Percentiles rank a stretch among this genome's conserved stretches.
phyloP scores from a whole-genome alignment of 202 grass and related monocot genomes.

The Schoenoplectus triqueter region DNA sequence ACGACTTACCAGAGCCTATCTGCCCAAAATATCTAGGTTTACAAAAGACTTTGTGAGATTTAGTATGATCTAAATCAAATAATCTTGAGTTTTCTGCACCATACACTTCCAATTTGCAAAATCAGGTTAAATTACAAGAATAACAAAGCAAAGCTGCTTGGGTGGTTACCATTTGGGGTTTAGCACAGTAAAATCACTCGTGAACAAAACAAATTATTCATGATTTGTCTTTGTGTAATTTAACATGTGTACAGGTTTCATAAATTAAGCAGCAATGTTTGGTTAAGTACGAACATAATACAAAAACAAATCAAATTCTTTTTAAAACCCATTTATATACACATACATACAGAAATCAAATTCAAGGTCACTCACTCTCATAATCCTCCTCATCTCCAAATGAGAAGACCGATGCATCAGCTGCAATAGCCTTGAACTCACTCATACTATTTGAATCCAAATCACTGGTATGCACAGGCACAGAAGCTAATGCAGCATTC shows the following conservation, averaged over 20 bases:
- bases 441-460: constrained; percentile 68
- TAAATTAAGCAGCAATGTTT: constrained; percentile 3
- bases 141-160: neutral
- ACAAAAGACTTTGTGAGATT: neutral
- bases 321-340: constrained; percentile 12
- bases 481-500: constrained; percentile 34
- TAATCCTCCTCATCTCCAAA: constrained; percentile 98
- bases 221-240: constrained; percentile 32
- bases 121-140: neutral
- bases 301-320: constrained; percentile 31
- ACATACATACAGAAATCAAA: constrained; percentile 16
- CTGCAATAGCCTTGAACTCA: constrained; percentile 96
- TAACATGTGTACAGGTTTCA: constrained; percentile 32
- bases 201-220: neutral
- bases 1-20: neutral
- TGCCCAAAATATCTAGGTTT: neutral
- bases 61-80: neutral
- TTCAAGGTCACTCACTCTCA: constrained; percentile 71
- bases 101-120: neutral
- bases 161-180: neutral
- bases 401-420: constrained; percentile 89
- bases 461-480: constrained; percentile 14
- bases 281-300: neutral
- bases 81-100: no score
- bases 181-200: neutral